Evolutionary conservation across 129 eudicot genomes (phyloP).

Genomic region (Centella asiatica): DNA sequence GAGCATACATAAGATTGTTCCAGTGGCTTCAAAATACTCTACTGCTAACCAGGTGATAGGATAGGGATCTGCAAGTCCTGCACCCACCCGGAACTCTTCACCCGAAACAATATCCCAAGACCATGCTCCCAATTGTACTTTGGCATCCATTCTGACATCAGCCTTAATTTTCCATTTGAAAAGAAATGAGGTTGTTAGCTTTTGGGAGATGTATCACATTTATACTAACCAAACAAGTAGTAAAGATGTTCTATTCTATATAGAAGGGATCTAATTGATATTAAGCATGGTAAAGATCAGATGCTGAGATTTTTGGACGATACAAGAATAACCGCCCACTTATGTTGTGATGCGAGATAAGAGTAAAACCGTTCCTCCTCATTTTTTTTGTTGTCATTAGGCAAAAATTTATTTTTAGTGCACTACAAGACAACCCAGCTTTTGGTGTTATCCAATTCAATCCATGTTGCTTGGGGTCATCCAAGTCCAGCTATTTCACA

Average conservation of each 20-base stretch:
- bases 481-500: neutral
- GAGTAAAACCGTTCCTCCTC: neutral
- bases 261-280: too few relatives aligned
- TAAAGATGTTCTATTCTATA: too few relatives aligned
- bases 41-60: slow-evolving; percentile 70
- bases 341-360: too few relatives aligned
- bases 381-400: neutral
- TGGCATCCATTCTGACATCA: slow-evolving; percentile 53
- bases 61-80: slow-evolving; percentile 85
- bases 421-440: neutral
- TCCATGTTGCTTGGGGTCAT: neutral
- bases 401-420: neutral
- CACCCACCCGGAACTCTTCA: slow-evolving; percentile 88
- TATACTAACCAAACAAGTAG: too few relatives aligned
- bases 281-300: too few relatives aligned
- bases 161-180: neutral
- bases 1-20: slow-evolving; percentile 54
- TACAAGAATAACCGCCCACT: too few relatives aligned
- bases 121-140: slow-evolving; percentile 88
- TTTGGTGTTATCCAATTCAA: neutral
- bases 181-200: neutral
- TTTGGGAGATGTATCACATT: too few relatives aligned
- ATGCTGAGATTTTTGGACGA: too few relatives aligned
- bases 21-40: slow-evolving; percentile 73
- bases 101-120: slow-evolving; percentile 74